Evolutionary conservation across 2,329 filamentous ascomycete species (phyloP), one percentile per base, ranked within the genome.

Genomic region (Verticillium longisporum): DNA sequence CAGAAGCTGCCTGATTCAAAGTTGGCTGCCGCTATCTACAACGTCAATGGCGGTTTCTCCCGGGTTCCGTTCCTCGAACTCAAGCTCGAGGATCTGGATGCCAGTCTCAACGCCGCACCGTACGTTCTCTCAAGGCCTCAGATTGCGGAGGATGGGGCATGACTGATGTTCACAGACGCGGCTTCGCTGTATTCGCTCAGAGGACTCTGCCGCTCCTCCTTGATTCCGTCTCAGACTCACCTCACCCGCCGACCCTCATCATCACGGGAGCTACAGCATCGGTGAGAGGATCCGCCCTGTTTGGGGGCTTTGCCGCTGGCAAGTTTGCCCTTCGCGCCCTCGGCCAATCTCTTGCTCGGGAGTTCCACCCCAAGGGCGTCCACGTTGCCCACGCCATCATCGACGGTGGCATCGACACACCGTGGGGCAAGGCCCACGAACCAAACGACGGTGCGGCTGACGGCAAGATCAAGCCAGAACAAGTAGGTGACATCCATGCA

Each of bases 211-310:
- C 92, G 0, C 79, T 88, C 1, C 83, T 96, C 1, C 80, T 93
- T 1, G 80, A 86, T 26, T 80, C 87, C 0, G 82, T 86, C 1
- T 72, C 73, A 0, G 75, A 77, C 55, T 73, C 83, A 0, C 78
- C 82, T 36, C 75, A 91, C 69, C 90, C 92, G 4, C 91, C 92
- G 0, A 88, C 89, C 0, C 78, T 97, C 18, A 88, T 97, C 68
- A 90, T 96, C 74, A 96, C 92, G 0, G 92, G 92, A 36, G 92
- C 92, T 0, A 96, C 92, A 0, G 92, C 91, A 0, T 91, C 88
- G 0, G 67, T 94, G 18, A 89, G 88, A 68, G 90, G 89, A 4
- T 88, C 86, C 11, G 86, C 90, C 0, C 77, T 79, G 13, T 89
- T 92, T 72, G 78, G 86, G 1, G 77, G 83, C 7, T 96, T 97